Base-by-base conservation (phyloP, 2,329 filamentous ascomycete genomes). In the Fusarium stilboides region DNA sequence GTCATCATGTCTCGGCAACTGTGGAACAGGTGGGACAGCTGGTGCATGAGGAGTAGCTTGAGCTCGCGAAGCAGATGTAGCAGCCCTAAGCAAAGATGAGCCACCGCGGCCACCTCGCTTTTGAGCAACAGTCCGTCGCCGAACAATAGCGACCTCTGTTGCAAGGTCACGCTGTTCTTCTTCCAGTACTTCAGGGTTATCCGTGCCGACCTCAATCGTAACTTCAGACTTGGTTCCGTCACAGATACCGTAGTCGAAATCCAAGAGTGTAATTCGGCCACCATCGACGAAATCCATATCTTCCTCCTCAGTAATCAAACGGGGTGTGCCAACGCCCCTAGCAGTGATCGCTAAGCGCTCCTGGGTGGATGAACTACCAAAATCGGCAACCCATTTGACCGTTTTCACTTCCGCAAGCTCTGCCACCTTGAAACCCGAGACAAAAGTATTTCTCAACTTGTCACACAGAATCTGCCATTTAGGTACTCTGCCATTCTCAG, bases 221-320 rank as follows among this genome's bases (percentile, higher is more conserved):
- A 92, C 79, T 62, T 91, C 87, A 2, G 79, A 80, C 57, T 84
- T 83, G 43, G 80, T 77, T 5, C 90, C 91, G 75, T 92, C 82
- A 6, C 75, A 79, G 2, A 85, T 72, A 2, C 85, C 81, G 70
- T 92, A 92, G 68, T 91, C 87, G 77, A 95, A 95, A 77, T 95
- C 92, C 44, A 94, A 82, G 10, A 95, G 81, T 12, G 88, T 86
- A 43, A 96, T 82, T 64, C 92, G 87, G 15, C 92, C 92, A 8
- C 92, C 92, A 73, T 95, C 93, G n/a, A 93, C 86, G 68, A 93
- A 92, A 73, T 92, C 88, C 52, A 91, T 86, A 46, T 88, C 89
- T 69, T 94, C 92, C 68, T 93, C 90, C 57, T 93, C 91, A 5
- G 88, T 85, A 42, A 87, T 80, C 9, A 83, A 81, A 60, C 87